Base-by-base conservation (phyloP, 257 asterid species). In the Dorcoceras hygrometricum region DNA sequence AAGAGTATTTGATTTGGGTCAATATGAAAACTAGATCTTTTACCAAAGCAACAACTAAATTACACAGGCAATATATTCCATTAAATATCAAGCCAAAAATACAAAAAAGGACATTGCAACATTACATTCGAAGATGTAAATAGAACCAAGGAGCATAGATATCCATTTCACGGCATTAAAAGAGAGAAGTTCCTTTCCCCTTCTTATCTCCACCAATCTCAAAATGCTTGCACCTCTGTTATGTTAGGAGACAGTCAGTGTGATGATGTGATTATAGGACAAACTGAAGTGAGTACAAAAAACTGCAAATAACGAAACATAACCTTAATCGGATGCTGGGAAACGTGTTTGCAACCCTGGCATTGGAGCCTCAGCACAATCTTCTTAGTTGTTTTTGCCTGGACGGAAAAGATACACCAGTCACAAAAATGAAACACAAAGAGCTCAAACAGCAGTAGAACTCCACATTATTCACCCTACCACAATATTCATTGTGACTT, bases 121-220 rank as follows among this genome's bases (percentile, higher is more conserved):
- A 39, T 11, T 39, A 39, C 2, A 3, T 39, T 7, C 18, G n/a
- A 14, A 3, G n/a, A 11, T 11, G 4, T 3, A 11, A 39, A n/a
- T n/a, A 39, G 5, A 11, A 39, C 6, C 50, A 39, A 39, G 19
- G 50, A 14, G 50, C n/a, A n/a, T 11, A 14, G 11, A 34, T 3
- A 11, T 12, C 50, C 50, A 39, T 39, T 39, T 14, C 50, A 39
- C 50, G 4, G 50, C 50, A 34, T 10, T 79, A 81, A 75, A 81
- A 81, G 24, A 81, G 86, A 32, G 83, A 75, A 16, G 86, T 81
- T 70, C 86, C 86, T 24, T 81, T 81, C 65, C 86, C 86, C 79
- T 81, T 81, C 81, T 81, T 81, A 34, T 81, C 86, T 73, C 86
- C 86, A 67, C 83, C 86, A 8, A 81, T 81, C 63, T 81, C 86